phyloP scores from a whole-genome alignment of 495 filamentous ascomycete species.

The Cetradonia linearis region DNA sequence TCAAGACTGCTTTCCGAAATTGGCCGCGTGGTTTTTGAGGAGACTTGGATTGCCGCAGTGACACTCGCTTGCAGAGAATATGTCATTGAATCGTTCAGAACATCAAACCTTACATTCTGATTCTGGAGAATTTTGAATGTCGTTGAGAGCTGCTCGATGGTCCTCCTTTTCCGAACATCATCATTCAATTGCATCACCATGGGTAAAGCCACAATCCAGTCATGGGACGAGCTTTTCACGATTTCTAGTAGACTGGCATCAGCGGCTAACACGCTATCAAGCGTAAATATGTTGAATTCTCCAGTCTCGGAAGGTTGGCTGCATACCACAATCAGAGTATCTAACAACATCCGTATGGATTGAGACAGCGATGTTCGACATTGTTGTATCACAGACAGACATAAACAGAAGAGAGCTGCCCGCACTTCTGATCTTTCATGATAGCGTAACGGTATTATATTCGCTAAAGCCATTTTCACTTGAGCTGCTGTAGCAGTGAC shows the following conservation, averaged over 20 bases:
- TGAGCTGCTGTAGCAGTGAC: constrained; percentile 70
- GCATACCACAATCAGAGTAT: constrained; percentile 66
- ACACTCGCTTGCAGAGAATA: constrained; percentile 41
- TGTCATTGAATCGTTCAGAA: constrained; percentile 59
- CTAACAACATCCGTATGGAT: constrained; percentile 59
- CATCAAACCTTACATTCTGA: constrained; percentile 54
- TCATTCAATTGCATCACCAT: constrained; percentile 78
- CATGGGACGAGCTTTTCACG: constrained; percentile 63
- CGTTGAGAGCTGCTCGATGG: constrained; percentile 61
- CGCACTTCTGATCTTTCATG: constrained; percentile 66
- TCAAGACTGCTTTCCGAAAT: constrained; percentile 24
- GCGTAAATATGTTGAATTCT: constrained; percentile 28
- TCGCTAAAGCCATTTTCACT: constrained; percentile 74
- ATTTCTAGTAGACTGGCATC: constrained; percentile 54
- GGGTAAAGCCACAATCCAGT: constrained; percentile 72
- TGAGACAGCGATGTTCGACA: constrained; percentile 66
- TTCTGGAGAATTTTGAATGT: constrained; percentile 59
- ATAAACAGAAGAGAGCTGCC: constrained; percentile 55
- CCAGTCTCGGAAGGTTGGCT: constrained; percentile 40
- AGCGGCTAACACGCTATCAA: constrained; percentile 50
- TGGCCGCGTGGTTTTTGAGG: constrained; percentile 26
- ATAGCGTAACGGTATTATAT: constrained; percentile 64
- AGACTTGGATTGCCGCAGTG: constrained; percentile 31
- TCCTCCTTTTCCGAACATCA: constrained; percentile 60
- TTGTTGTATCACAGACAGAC: constrained; percentile 60